Evolutionary conservation across 1,284 basidiomycete genomes (phyloP), one percentile per base, ranked within the genome.

Genomic region (Schizophyllum amplum): DNA sequence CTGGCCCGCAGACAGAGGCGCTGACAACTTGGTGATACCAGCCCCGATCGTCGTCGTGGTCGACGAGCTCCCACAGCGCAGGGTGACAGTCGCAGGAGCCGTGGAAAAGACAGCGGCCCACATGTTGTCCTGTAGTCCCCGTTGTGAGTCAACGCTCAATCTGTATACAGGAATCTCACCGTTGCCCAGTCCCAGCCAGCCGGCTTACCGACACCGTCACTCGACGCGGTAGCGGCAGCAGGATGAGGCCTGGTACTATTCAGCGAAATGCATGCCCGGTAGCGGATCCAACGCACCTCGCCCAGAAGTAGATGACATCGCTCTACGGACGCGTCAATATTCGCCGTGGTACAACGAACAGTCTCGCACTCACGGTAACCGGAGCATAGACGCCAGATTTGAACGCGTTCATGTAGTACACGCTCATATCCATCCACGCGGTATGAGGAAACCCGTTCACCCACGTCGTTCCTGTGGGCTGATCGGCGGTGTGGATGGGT

Each of bases 221-320:
- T 60, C 4, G 68, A 69, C 0, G 76, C 74, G n/a, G 60, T 64
- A 0, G 81, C 81, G 22, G 60, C 65, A 48, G 73, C 72, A 6
- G 80, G 74, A 64, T 86, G 83, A 23, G 82, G 78, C 53, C 83
- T n/a, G n/a, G n/a, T n/a, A n/a, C n/a, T n/a, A n/a, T n/a, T n/a
- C n/a, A n/a, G n/a, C n/a, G n/a, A n/a, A n/a, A n/a, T n/a, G n/a
- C n/a, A n/a, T n/a, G n/a, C n/a, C n/a, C n/a, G n/a, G n/a, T n/a
- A n/a, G n/a, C n/a, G n/a, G n/a, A n/a, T n/a, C n/a, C n/a, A n/a
- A n/a, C n/a, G n/a, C n/a, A n/a, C n/a, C n/a, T 75, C 24, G 80
- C 78, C 78, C 82, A 86, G 62, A 84, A 76, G 68, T 81, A 80
- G 59, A 87, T 77, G 42, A 73, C 71, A 65, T 87, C 84, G 63